Base-by-base conservation (phyloP, 768 basidiomycete genomes). In the Mycena metata region DNA sequence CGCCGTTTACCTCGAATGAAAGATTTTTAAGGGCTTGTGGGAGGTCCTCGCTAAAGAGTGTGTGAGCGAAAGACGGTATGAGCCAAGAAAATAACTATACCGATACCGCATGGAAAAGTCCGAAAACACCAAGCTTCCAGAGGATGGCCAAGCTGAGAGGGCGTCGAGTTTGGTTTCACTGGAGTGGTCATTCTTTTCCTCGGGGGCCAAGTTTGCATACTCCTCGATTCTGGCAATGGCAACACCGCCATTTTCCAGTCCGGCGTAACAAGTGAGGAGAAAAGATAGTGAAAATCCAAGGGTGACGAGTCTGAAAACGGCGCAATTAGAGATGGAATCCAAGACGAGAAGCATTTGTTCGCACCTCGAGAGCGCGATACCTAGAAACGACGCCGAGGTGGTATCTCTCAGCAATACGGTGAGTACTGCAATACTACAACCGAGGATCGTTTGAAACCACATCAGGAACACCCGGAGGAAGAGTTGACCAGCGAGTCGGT, bases 51-150 rank as follows among this genome's bases (percentile, higher is more conserved):
- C 67, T 68, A 17, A 19, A 15, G 0, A 15, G 26, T 16, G 30
- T 9, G 13, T 30, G 5, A 5, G 17, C 42, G 1, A 67, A 30
- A 30, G 42, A n/a, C 5, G 3, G 21, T 5, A 35, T 46, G 51
- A 10, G 13, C 10, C 33, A n/a, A 9, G 9, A 2, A 9, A 2
- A 15, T 10, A 5, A 46, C 42, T 39, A 15, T 39, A 68, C 67
- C 67, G 67, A 52, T 68, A 68, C 63, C 41, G 49, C 55, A 68
- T 63, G 17, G 67, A 68, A 36, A 61, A 61, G 23, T 59, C 64
- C 6, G 56, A 45, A 24, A 66, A 66, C 1, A 50, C 36, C n/a
- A 66, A 52, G 3, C 30, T 42, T 23, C 67, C 67, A 10, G 36
- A 21, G n/a, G 67, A 49, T 10, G 67, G 67, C 67, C 67, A 68